Base-by-base conservation (phyloP, 78 protist genomes). In the slime mould (Dictyostelium discoideum) region DNA sequence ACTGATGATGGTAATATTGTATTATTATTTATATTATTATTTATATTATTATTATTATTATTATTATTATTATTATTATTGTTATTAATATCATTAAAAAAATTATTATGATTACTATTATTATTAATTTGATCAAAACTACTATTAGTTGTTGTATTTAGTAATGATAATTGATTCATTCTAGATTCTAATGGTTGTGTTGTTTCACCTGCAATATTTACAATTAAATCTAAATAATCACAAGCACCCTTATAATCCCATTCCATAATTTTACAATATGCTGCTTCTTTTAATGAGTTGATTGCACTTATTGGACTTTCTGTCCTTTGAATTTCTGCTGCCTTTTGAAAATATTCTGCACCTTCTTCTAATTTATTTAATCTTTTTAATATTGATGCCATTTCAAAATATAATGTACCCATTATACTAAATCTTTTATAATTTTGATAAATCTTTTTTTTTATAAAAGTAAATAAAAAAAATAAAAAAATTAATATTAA, bases 381-480 rank as follows among this genome's bases (percentile, higher is more conserved):
- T 82, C 57, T 81, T 24, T 90, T 90, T 72, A 90, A 67, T 67
- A 90, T 90, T 18, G 84, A 46, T 90, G 94, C 94, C 87, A 90
- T 57, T 46, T 90, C 94, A 90, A 44, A 90, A 82, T 77, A 90
- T 29, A 90, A 82, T 82, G 94, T 90, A 39, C 85, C 87, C 94
- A 90, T 90, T n/a, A 90, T 90, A 72, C 88, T 90, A 72, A 90
- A 90, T 90, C 94, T 80, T 69, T 90, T 90, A 90, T 90, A 90
- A 82, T 90, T 90, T 72, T 90, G 94, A 82, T 89, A 89, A 60
- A 89, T 81, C 94, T 89, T 44, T 44, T 79, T 5, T 44, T 9
- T 16, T 5, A n/a, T n/a, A n/a, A n/a, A n/a, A n/a, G n/a, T n/a
- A n/a, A n/a, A n/a, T n/a, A n/a, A n/a, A n/a, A n/a, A n/a, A n/a